Evolutionary conservation across 2,329 filamentous ascomycete genomes (phyloP).

Genomic region (Exophiala sp.): DNA sequence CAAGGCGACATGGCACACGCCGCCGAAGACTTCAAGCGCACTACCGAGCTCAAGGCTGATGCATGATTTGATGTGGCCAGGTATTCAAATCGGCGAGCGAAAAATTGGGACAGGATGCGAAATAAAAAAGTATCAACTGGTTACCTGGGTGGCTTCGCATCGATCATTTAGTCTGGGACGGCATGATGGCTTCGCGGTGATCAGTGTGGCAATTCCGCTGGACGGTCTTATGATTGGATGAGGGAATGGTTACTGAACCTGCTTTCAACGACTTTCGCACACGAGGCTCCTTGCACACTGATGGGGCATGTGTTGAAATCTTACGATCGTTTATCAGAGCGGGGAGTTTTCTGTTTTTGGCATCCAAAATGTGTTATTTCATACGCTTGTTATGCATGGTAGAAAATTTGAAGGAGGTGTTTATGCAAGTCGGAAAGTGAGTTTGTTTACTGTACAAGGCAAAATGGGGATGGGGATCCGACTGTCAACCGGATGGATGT

Average conservation of each 20-base stretch:
- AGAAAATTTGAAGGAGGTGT: not conserved
- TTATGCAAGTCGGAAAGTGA: not conserved
- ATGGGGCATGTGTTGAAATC: conserved; percentile 8
- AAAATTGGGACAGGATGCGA: not conserved
- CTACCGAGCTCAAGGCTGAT: conserved; percentile 13
- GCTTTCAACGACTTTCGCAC: not conserved
- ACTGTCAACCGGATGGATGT: not conserved
- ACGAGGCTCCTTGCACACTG: conserved; percentile 1
- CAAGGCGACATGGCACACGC: conserved; percentile 25
- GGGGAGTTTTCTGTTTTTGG: conserved; percentile 2
- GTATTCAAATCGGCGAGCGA: conserved; percentile 1
- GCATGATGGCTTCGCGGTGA: conserved; percentile 7
- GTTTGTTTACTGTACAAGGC: not conserved
- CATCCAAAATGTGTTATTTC: not conserved
- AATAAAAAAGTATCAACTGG: not conserved
- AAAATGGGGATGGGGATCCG: not conserved
- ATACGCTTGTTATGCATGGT: not conserved
- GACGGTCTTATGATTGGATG: conserved; percentile 9
- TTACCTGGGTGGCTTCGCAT: conserved; percentile 6
- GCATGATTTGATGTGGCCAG: conserved; percentile 3
- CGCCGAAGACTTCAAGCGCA: conserved; percentile 19
- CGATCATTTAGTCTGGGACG: conserved; percentile 9
- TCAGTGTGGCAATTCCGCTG: conserved; percentile 6
- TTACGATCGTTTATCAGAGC: conserved; percentile 19
- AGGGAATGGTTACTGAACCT: not conserved